Conservation (phyloP, 768 basidiomycete species). For the Auricularia heimuer region DNA sequence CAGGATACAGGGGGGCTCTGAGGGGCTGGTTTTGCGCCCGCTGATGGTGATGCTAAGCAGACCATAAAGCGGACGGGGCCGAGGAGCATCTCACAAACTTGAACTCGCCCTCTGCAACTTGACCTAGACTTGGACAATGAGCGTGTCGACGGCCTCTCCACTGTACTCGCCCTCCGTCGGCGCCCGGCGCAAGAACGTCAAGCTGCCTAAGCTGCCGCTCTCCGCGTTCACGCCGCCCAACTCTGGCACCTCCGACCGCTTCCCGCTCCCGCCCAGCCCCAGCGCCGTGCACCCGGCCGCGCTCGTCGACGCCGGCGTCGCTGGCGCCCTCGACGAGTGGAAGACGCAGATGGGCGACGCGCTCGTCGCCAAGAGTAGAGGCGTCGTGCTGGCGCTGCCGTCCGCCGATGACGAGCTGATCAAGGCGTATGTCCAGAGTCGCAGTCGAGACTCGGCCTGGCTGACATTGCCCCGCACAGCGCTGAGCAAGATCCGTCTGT, state of each 20-base stretch:
- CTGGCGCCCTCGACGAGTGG: conserved; percentile 39
- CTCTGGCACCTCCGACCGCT: conserved; percentile 53
- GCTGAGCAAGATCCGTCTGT: conserved; percentile 27
- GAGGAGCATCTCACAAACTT: no score
- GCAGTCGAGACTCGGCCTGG: not conserved
- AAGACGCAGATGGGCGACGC: conserved; percentile 39
- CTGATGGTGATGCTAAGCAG: no score
- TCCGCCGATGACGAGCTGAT: conserved; percentile 14
- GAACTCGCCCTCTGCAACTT: no score
- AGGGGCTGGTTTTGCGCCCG: no score
- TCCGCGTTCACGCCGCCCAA: conserved; percentile 66
- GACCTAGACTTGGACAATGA: no score
- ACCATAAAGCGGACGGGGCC: no score
- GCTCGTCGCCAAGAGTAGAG: conserved; percentile 36
- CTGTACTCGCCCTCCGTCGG: conserved; percentile 31
- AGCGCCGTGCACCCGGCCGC: conserved; percentile 50
- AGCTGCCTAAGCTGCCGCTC: conserved; percentile 61
- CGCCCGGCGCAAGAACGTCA: conserved; percentile 51
- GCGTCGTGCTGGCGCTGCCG: conserved; percentile 48
- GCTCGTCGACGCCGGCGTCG: conserved; percentile 62
- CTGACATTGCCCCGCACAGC: conserved; percentile 2
- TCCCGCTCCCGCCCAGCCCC: conserved; percentile 61
- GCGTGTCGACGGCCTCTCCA: not conserved
- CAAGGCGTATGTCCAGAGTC: not conserved
- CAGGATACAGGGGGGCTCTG: no score